These are phyloP conservation scores for Jamesozyma piceae DNA, from an alignment of 805 yeast species.

Conservation along the genomic window DNA sequence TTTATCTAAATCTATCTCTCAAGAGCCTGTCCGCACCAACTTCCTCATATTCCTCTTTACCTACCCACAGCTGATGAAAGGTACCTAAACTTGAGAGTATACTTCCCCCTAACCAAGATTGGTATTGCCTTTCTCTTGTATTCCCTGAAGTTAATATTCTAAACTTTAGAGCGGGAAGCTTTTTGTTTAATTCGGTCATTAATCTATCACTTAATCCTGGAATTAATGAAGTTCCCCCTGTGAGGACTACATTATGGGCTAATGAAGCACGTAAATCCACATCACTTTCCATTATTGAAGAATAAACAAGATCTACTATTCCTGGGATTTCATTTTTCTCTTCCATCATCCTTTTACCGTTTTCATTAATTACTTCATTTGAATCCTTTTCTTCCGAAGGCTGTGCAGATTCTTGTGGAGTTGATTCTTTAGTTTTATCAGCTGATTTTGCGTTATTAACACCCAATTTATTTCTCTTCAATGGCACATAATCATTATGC, in stretches of 20 bases:
- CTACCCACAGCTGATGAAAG: slow-evolving; percentile 92
- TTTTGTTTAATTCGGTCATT: slow-evolving; percentile 54
- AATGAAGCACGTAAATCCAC: slow-evolving; percentile 76
- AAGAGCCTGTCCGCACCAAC: slow-evolving; percentile 76
- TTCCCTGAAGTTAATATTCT: slow-evolving; percentile 77
- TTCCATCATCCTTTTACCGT: slow-evolving; percentile 26
- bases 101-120: slow-evolving; percentile 89
- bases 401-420: slow-evolving; percentile 18
- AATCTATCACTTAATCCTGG: slow-evolving; percentile 77
- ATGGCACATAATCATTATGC: slow-evolving; percentile 63
- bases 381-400: slow-evolving; percentile 15
- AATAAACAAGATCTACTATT: slow-evolving; percentile 51
- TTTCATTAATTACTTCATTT: slow-evolving; percentile 17
- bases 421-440: slow-evolving; percentile 27
- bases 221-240: slow-evolving; percentile 73
- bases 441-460: slow-evolving; percentile 15
- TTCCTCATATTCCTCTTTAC: slow-evolving; percentile 77
- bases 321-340: slow-evolving; percentile 32
- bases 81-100: slow-evolving; percentile 83
- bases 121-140: slow-evolving; percentile 63
- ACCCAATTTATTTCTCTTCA: slow-evolving; percentile 44
- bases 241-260: slow-evolving; percentile 80
- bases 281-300: slow-evolving; percentile 50
- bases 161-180: slow-evolving; percentile 78
- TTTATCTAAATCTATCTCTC: slow-evolving; percentile 69